Conservation (phyloP, 2,329 filamentous ascomycete species). For the Madurella fahalii region DNA sequence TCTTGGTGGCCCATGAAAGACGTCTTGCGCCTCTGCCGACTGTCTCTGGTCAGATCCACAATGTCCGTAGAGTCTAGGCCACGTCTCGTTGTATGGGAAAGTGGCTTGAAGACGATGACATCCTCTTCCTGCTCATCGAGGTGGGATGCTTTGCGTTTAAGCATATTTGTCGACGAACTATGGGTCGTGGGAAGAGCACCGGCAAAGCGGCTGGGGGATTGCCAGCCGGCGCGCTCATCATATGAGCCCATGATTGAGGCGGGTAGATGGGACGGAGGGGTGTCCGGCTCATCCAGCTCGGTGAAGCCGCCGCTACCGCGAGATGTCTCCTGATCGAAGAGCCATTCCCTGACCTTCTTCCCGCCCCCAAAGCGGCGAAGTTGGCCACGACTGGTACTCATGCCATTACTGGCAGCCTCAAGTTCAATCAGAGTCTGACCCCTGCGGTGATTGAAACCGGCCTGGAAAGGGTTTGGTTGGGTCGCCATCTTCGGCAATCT, state of each 20-base stretch:
- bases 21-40: not conserved
- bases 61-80: not conserved
- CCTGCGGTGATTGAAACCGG: not conserved
- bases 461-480: conserved; percentile 1
- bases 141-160: conserved; percentile 6
- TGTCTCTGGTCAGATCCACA: conserved; percentile 2
- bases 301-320: not conserved
- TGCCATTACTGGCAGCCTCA: not conserved
- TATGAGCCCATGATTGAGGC: too few relatives aligned
- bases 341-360: not conserved
- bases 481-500: conserved; percentile 1
- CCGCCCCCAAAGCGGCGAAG: not conserved
- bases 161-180: not conserved
- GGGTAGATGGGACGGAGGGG: not conserved
- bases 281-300: not conserved
- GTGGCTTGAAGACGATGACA: conserved; percentile 3
- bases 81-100: not conserved
- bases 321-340: not conserved
- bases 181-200: not conserved
- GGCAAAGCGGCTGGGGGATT: not conserved
- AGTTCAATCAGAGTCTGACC: conserved; percentile 4
- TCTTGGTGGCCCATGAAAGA: conserved; percentile 7
- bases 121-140: conserved; percentile 7
- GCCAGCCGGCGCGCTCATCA: not conserved
- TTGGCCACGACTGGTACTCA: not conserved